Evolutionary conservation across 106 monocot species (phyloP).

Genomic region (Alisma plantagoaquatica): DNA sequence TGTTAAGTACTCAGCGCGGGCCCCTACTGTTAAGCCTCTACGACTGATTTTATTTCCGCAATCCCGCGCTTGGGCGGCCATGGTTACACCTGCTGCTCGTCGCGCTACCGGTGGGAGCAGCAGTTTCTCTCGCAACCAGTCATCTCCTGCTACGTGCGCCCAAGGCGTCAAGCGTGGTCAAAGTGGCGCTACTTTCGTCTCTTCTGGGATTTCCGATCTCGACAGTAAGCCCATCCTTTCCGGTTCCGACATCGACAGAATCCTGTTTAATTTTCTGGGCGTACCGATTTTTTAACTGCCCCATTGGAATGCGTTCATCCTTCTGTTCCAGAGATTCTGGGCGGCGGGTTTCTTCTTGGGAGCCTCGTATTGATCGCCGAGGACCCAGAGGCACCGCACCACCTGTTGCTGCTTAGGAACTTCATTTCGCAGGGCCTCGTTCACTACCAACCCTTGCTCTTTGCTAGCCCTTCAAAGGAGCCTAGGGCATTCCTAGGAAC

Average conservation of each 20-base stretch:
- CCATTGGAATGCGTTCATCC: background rate
- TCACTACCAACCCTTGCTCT: constrained; percentile 69
- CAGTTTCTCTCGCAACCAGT: constrained; percentile 41
- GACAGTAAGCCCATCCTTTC: constrained; percentile 32
- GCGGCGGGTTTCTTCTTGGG: constrained; percentile 72
- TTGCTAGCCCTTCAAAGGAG: constrained; percentile 48
- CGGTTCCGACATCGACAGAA: too few species aligned
- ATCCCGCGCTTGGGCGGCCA: too few species aligned
- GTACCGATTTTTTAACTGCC: background rate
- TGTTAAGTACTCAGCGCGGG: background rate
- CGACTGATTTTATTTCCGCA: constrained; percentile 11
- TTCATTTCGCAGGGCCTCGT: constrained; percentile 93
- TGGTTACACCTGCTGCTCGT: background rate
- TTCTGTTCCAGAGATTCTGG: constrained; percentile 40
- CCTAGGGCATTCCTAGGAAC: constrained; percentile 80
- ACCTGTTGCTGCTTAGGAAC: constrained; percentile 65
- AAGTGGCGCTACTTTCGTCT: constrained; percentile 50
- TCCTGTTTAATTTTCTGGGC: too few species aligned
- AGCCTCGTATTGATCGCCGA: constrained; percentile 80
- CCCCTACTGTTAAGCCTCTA: background rate
- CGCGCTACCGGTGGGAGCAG: constrained; percentile 11
- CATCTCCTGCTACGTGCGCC: background rate
- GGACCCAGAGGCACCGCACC: constrained; percentile 89
- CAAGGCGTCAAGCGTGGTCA: constrained; percentile 38
- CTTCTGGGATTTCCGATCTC: constrained; percentile 87